phyloP scores from a whole-genome alignment of 129 eudicot species.

The Flaveria linearis region DNA sequence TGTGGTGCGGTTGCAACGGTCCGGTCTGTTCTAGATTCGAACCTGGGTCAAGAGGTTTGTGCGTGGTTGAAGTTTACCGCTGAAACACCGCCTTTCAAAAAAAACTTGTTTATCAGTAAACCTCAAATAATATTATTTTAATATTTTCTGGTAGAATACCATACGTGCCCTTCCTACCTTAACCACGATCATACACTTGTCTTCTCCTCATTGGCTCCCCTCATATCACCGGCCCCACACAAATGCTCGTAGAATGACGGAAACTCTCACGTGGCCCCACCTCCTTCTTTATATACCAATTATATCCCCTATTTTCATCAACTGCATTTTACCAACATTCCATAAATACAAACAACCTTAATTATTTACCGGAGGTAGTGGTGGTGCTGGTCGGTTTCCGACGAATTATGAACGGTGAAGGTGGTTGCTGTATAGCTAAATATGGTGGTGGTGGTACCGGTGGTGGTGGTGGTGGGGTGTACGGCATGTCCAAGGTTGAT shows the following conservation, averaged over 20 bases:
- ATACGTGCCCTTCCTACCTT: constrained; percentile 48
- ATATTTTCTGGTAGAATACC: neutral
- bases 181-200: constrained; percentile 40
- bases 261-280: constrained; percentile 41
- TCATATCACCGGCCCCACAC: constrained; percentile 24
- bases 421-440: constrained; percentile 78
- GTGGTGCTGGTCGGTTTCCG: neutral
- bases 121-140: constrained; percentile 3
- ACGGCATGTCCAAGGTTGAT: constrained; percentile 55
- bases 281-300: constrained; percentile 33
- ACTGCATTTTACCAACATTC: neutral
- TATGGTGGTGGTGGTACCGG: constrained; percentile 16
- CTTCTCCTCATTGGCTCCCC: constrained; percentile 34
- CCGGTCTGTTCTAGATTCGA: too few relatives aligned
- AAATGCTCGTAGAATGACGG: constrained; percentile 18
- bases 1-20: too few relatives aligned
- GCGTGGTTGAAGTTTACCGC: too few relatives aligned
- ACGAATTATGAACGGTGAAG: constrained; percentile 44
- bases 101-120: too few relatives aligned
- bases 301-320: constrained; percentile 16
- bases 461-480: constrained; percentile 10
- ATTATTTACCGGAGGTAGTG: neutral
- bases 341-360: neutral
- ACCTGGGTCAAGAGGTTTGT: too few relatives aligned
- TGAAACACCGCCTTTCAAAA: too few relatives aligned